Percentiles rank a stretch among this genome's conserved stretches.
Evolutionary conservation across 805 yeast species (phyloP).

Genomic region (Metschnikowia shivogae): DNA sequence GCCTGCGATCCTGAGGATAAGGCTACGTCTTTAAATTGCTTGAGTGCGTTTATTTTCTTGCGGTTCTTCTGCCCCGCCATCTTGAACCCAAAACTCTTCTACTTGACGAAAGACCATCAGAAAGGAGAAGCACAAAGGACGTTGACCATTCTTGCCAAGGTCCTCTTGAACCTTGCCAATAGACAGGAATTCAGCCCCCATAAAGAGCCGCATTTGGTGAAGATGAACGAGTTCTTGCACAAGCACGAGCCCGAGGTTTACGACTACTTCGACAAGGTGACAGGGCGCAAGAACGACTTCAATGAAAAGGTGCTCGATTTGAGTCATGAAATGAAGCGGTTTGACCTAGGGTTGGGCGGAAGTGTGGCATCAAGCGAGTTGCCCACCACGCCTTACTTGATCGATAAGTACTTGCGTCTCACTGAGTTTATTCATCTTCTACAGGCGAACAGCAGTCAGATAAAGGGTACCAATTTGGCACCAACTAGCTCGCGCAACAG

Average conservation of each 20-base stretch:
- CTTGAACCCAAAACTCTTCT: constrained; percentile 81
- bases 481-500: constrained; percentile 12
- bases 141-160: constrained; percentile 75
- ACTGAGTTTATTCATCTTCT: constrained; percentile 54
- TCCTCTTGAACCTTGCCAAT: constrained; percentile 74
- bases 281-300: constrained; percentile 66
- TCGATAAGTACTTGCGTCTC: constrained; percentile 60
- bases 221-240: constrained; percentile 65
- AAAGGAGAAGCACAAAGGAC: constrained; percentile 71
- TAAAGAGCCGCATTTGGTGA: constrained; percentile 77
- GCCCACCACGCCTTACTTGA: constrained; percentile 65
- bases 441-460: constrained; percentile 17
- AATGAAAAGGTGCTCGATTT: constrained; percentile 53
- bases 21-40: constrained; percentile 58
- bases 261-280: constrained; percentile 69
- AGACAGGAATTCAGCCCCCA: constrained; percentile 66
- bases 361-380: constrained; percentile 50
- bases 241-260: constrained; percentile 53
- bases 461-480: background rate
- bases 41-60: constrained; percentile 79
- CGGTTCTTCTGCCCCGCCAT: constrained; percentile 81
- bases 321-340: constrained; percentile 53
- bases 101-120: constrained; percentile 66
- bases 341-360: constrained; percentile 52
- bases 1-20: constrained; percentile 54